phyloP scores from a whole-genome alignment of 208 protist species.

The Leishmania lainsoni region DNA sequence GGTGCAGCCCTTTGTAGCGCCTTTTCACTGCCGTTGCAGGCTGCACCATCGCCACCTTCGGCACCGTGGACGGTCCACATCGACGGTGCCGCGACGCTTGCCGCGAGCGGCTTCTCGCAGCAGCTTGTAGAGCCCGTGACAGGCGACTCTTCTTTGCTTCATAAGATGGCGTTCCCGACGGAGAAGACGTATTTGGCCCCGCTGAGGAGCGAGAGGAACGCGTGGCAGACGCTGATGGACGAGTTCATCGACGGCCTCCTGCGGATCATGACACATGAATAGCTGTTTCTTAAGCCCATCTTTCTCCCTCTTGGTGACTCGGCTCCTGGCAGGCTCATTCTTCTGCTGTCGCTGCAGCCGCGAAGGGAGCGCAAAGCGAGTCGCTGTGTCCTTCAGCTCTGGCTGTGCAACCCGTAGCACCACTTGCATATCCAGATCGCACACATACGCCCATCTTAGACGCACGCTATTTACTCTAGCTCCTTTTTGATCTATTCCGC shows the following conservation, averaged over 20 bases:
- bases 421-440: background rate
- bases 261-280: conserved; percentile 15
- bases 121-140: background rate
- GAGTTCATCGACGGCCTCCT: conserved; percentile 28
- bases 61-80: background rate
- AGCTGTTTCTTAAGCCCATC: background rate
- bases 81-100: background rate
- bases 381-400: background rate
- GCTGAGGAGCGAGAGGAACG: conserved; percentile 24
- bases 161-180: conserved; percentile 7
- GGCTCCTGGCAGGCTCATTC: background rate
- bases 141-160: background rate
- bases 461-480: background rate
- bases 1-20: background rate
- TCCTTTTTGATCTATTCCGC: background rate
- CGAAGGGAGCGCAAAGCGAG: background rate
- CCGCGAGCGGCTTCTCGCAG: background rate
- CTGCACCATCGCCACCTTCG: background rate
- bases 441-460: conserved; percentile 2
- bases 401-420: background rate
- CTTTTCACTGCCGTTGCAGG: background rate
- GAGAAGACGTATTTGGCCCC: conserved; percentile 25
- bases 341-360: background rate
- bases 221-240: conserved; percentile 30
- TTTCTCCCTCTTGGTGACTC: background rate